Evolutionary conservation across 2,329 filamentous ascomycete genomes (phyloP).

Genomic region (Diaporthe destruens): DNA sequence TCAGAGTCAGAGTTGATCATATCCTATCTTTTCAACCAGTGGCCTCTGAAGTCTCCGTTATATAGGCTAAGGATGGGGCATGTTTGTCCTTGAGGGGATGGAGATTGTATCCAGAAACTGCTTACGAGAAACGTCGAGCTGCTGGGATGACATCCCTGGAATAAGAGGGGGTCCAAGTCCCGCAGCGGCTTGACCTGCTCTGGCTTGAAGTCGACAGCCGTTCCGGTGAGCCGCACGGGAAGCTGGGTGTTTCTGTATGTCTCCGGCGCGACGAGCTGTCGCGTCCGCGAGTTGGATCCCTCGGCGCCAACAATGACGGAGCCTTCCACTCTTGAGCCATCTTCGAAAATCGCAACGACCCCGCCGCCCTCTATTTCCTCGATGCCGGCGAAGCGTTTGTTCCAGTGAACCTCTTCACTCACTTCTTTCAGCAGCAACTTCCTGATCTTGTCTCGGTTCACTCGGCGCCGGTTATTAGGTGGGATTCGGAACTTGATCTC

Average conservation of each 20-base stretch:
- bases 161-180: conserved; percentile 66
- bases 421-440: conserved; percentile 46
- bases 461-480: conserved; percentile 43
- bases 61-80: too few species aligned
- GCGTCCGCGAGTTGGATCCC: conserved; percentile 54
- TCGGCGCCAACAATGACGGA: conserved; percentile 56
- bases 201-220: conserved; percentile 53
- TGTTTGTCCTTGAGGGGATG: too few species aligned
- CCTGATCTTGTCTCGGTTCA: conserved; percentile 54
- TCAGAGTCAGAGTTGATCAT: too few species aligned
- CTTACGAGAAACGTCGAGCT: conserved; percentile 59
- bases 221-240: conserved; percentile 55
- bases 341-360: conserved; percentile 49
- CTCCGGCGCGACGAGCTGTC: conserved; percentile 51
- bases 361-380: conserved; percentile 45
- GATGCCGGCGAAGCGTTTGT: conserved; percentile 49
- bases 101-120: too few species aligned
- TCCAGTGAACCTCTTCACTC: conserved; percentile 50
- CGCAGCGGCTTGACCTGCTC: conserved; percentile 55
- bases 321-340: conserved; percentile 51
- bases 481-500: conserved; percentile 24
- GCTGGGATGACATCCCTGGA: conserved; percentile 65
- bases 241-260: conserved; percentile 51
- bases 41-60: too few species aligned
- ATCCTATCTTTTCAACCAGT: too few species aligned